A percentile compares a stretch with the other conserved stretches of the same genome.
Conservation (phyloP, 2,329 filamentous ascomycete genomes). For the Pestalotiopsis fici region DNA sequence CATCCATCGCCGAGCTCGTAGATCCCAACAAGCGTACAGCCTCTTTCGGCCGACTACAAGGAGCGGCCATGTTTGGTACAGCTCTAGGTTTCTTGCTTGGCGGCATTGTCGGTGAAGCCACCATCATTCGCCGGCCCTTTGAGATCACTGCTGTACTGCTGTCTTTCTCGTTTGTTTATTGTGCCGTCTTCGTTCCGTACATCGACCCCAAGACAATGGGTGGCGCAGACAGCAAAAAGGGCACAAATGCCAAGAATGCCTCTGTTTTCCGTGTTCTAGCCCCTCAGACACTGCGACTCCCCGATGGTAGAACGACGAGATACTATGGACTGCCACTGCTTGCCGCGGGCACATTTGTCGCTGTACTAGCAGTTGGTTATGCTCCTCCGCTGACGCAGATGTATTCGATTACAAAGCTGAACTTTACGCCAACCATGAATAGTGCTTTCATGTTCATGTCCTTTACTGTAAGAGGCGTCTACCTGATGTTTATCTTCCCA, state of each 20-base stretch:
- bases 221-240: constrained; percentile 9
- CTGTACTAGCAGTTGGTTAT: constrained; percentile 23
- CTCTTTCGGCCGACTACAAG: constrained; percentile 55
- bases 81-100: constrained; percentile 20
- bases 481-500: constrained; percentile 27
- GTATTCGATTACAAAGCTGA: constrained; percentile 23
- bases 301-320: constrained; percentile 15
- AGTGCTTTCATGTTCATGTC: constrained; percentile 21
- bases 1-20: constrained; percentile 65
- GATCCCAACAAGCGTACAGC: constrained; percentile 58
- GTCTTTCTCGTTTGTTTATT: constrained; percentile 15
- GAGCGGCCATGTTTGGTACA: constrained; percentile 21
- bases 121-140: constrained; percentile 22
- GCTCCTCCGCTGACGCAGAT: constrained; percentile 23
- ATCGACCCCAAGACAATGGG: constrained; percentile 21
- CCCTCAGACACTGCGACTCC: constrained; percentile 18
- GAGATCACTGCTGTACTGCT: constrained; percentile 19
- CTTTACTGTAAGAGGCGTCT: constrained; percentile 19
- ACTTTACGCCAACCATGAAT: constrained; percentile 21
- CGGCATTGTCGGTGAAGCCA: constrained; percentile 18
- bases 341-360: constrained; percentile 20
- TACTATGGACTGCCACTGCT: constrained; percentile 22
- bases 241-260: constrained; percentile 12
- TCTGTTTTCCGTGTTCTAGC: constrained; percentile 17
- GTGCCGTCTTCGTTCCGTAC: constrained; percentile 19